These are phyloP conservation scores for Zygosaccharomyces pseudorouxii DNA, from an alignment of 805 yeast species.

Conservation along the genomic window DNA sequence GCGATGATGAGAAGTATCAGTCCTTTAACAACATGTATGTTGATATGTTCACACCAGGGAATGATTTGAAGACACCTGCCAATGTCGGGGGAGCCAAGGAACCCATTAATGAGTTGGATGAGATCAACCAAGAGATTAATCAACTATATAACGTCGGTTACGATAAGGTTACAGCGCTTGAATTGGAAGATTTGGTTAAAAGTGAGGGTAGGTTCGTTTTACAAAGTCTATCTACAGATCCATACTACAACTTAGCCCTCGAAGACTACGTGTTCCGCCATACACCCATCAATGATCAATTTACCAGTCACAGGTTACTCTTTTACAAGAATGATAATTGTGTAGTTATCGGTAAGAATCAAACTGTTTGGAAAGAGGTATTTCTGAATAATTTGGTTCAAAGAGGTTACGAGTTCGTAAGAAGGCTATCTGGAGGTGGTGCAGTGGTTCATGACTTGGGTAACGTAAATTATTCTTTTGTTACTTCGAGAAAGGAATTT, in stretches of 20 bases:
- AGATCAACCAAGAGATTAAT: constrained; percentile 34
- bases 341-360: constrained; percentile 94
- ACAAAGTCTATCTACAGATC: constrained; percentile 47
- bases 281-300: constrained; percentile 44
- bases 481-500: constrained; percentile 65
- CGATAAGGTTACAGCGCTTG: constrained; percentile 11
- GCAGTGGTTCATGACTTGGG: constrained; percentile 93
- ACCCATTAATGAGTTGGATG: constrained; percentile 30
- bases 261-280: constrained; percentile 72
- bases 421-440: constrained; percentile 93
- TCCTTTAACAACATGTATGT: constrained; percentile 37
- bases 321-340: constrained; percentile 77
- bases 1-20: constrained; percentile 24
- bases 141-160: constrained; percentile 27
- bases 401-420: constrained; percentile 56
- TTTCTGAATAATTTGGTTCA: constrained; percentile 52
- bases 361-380: constrained; percentile 88
- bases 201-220: constrained; percentile 58
- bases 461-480: constrained; percentile 78
- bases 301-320: constrained; percentile 49
- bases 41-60: constrained; percentile 31
- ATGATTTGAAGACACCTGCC: background rate
- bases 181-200: constrained; percentile 25
- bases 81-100: background rate
- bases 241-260: constrained; percentile 70